These are phyloP conservation scores for Beauveria australis DNA, from an alignment of 2,329 filamentous ascomycete genomes.

Conservation along the genomic window DNA sequence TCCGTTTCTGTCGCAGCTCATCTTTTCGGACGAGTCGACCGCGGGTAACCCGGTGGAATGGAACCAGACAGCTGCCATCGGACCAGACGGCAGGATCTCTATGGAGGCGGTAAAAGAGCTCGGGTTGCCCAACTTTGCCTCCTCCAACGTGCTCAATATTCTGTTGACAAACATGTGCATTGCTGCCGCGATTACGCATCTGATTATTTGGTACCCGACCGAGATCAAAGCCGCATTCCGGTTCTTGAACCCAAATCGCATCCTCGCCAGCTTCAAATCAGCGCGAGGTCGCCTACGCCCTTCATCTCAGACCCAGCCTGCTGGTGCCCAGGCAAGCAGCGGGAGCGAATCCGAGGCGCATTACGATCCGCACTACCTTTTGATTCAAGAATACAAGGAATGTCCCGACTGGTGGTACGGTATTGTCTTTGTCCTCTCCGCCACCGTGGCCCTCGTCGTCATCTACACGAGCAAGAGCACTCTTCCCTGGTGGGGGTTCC, in stretches of 20 bases:
- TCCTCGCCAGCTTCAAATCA: background rate
- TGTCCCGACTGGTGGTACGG: conserved; percentile 35
- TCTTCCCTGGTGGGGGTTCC: conserved; percentile 31
- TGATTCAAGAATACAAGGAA: conserved; percentile 31
- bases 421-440: conserved; percentile 24
- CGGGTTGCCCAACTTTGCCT: conserved; percentile 34
- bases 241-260: conserved; percentile 6
- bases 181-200: conserved; percentile 33
- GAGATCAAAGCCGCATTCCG: conserved; percentile 17
- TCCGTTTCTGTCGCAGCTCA: conserved; percentile 24
- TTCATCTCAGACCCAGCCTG: background rate
- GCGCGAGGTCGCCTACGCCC: background rate
- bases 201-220: conserved; percentile 18
- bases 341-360: conserved; percentile 13
- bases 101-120: conserved; percentile 21
- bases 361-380: conserved; percentile 34
- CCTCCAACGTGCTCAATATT: conserved; percentile 30
- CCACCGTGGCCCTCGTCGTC: conserved; percentile 28
- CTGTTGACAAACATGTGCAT: conserved; percentile 37
- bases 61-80: conserved; percentile 35
- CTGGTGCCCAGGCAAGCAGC: background rate
- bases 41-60: conserved; percentile 26
- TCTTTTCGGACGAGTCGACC: conserved; percentile 30
- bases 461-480: conserved; percentile 24
- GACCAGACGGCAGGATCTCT: conserved; percentile 19